Evolutionary conservation across 2,329 filamentous ascomycete genomes (phyloP), one percentile per base, ranked within the genome.

Genomic region (Colletotrichum graminicola): DNA sequence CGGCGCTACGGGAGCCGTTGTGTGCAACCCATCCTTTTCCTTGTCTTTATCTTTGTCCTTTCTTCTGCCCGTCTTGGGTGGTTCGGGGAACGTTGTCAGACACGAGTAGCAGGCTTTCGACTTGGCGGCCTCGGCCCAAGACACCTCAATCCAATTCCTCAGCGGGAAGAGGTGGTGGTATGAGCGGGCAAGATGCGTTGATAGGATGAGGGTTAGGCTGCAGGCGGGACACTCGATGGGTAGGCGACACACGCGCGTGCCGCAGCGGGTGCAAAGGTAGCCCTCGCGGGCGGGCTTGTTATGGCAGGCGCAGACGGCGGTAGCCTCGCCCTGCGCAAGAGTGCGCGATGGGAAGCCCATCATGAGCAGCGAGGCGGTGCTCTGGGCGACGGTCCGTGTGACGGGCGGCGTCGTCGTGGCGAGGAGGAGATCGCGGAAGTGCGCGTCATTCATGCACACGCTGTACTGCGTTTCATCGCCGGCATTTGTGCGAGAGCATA

Each of bases 261-360:
- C 89, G 83, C 96, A 99, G 68, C 96, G 89, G 18, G 94, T 96
- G 84, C 96, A 99, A 12, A 92, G 86, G 82, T 98, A 99, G 1
- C 96, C 96, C 67, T 96, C 94, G 61, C 93, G 87, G 26, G 89
- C 92, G 21, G 95, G 90, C 73, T 91, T 90, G 75, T 93, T 94
- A 82, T 98, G 95, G 79, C 96, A 99, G 6, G 95, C 94, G 80
- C 96, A 99, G 73, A 96, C 90, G 71, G 92, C 94, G 64, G 88
- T 84, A 6, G 91, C 88, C 57, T 86, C 85, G 32, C 85, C 85
- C 2, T 90, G 86, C 64, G 94, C 93, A 18, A 96, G 89, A 2
- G 92, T 93, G 47, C 95, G 89, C 7, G 94, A 97, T 0, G 96
- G 96, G 78, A 99, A 99, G 5, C 96, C 96, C 95, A 99, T 99